Base-by-base conservation (phyloP, 192 early-diverging fungal species). In the Coemansia sp. region DNA sequence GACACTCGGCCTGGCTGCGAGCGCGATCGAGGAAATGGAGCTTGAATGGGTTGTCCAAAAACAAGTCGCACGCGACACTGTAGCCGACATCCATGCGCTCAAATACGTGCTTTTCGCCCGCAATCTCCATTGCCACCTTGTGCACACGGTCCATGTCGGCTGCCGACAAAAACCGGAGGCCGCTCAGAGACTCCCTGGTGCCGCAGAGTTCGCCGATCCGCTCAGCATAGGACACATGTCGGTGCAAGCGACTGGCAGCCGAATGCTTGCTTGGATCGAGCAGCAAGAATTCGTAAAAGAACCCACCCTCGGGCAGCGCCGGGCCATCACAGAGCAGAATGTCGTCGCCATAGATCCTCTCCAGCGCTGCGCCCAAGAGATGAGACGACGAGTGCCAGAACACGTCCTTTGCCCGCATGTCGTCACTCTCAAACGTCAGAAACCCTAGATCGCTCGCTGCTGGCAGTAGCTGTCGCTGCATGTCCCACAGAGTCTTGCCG, bases 271-370 rank as follows among this genome's bases (percentile, higher is more conserved):
- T 32, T 1, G 60, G 21, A 36, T 72, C 71, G 10, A 86, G 58
- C 54, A 93, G 74, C 38, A 91, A 44, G 54, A 84, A 85, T 59
- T 90, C 90, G 80, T 91, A 93, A 63, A 86, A 91, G 81, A 91
- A 93, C 11, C 91, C 91, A 27, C 85, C 84, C 10, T 82, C 74
- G n/a, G 82, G 77, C 39, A 89, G 71, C 7, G 86, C 61, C 18
- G 91, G 89, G 0, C 89, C 90, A 54, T 88, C 86, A 44, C 87
- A 87, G 22, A 93, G 78, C 33, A 91, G 62, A 12, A 85, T 19
- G 15, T 84, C 70, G 34, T 88, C 83, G 34, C 89, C 90, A 57
- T 87, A 93, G 24, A 87, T 72, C 11, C 65, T 68, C 62, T 91
- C 87, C 34, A 93, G 66, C 2, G 90, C 88, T 66, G 85, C 85